Conservation (phyloP, 2,329 filamentous ascomycete species). For the Fusarium chaquense region DNA sequence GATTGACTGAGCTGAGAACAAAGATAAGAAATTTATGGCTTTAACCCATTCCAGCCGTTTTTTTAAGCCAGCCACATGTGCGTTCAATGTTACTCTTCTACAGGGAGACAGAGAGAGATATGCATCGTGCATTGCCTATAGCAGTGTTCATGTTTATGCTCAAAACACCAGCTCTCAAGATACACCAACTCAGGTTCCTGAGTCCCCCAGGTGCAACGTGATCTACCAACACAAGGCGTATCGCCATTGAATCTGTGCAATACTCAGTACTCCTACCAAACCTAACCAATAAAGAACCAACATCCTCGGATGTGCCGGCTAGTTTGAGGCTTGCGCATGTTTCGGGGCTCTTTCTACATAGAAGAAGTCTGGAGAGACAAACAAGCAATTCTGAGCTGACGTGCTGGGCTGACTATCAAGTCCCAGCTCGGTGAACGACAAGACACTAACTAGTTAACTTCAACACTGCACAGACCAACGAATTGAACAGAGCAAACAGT, state of each 20-base stretch:
- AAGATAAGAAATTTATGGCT: constrained; percentile 8
- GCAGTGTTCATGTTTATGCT: not conserved
- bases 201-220: constrained; percentile 24
- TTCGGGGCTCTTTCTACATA: constrained; percentile 19
- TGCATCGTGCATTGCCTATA: constrained; percentile 1
- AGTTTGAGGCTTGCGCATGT: constrained; percentile 13
- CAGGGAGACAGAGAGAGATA: not conserved
- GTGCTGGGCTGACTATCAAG: constrained; percentile 22
- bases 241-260: constrained; percentile 34
- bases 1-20: constrained; percentile 3
- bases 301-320: constrained; percentile 19
- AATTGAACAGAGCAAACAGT: constrained; percentile 14
- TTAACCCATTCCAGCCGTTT: constrained; percentile 14
- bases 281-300: constrained; percentile 4
- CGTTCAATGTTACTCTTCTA: constrained; percentile 2
- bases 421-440: constrained; percentile 23
- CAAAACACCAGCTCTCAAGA: not conserved
- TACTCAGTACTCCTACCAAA: constrained; percentile 23
- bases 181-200: not conserved
- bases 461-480: constrained; percentile 5
- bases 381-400: constrained; percentile 21
- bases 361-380: constrained; percentile 6
- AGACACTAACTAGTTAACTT: constrained; percentile 5
- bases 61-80: constrained; percentile 40
- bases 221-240: constrained; percentile 26